Percentiles rank a stretch among this genome's conserved stretches.
These are phyloP conservation scores for Talaromyces pinophilus DNA, from an alignment of 2,329 filamentous ascomycete genomes.

Conservation along the genomic window DNA sequence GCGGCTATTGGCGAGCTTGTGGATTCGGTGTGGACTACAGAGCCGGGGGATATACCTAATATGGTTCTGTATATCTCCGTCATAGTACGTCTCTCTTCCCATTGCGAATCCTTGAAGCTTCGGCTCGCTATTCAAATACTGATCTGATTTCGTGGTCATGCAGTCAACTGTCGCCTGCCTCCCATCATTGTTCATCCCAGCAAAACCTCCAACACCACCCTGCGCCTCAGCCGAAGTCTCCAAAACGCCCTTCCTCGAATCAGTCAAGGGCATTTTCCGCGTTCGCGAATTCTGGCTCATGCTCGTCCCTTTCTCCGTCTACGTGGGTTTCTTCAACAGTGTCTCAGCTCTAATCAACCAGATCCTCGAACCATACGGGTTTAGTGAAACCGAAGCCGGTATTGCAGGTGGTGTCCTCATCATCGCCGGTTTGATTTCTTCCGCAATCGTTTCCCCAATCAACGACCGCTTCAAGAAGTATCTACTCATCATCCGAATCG, in stretches of 20 bases:
- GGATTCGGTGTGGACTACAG: constrained; percentile 71
- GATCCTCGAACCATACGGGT: constrained; percentile 82
- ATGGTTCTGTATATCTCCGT: constrained; percentile 85
- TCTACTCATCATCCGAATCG: constrained; percentile 68
- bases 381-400: constrained; percentile 78
- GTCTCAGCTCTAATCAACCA: constrained; percentile 86
- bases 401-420: constrained; percentile 89
- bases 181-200: constrained; percentile 79
- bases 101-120: background rate
- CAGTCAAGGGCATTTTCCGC: constrained; percentile 56
- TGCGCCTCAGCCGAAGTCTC: constrained; percentile 64
- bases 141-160: background rate
- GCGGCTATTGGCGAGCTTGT: constrained; percentile 86
- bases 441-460: constrained; percentile 76
- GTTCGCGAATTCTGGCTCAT: constrained; percentile 78
- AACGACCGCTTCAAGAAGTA: constrained; percentile 84
- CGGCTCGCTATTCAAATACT: background rate
- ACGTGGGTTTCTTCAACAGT: constrained; percentile 92
- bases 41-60: constrained; percentile 66
- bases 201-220: constrained; percentile 73
- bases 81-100: constrained; percentile 60
- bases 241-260: constrained; percentile 55
- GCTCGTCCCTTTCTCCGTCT: constrained; percentile 76
- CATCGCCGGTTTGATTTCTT: constrained; percentile 75
- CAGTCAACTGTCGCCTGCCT: constrained; percentile 65